Conservation (phyloP, 1,284 basidiomycete species). For the Puccinia hordei region DNA sequence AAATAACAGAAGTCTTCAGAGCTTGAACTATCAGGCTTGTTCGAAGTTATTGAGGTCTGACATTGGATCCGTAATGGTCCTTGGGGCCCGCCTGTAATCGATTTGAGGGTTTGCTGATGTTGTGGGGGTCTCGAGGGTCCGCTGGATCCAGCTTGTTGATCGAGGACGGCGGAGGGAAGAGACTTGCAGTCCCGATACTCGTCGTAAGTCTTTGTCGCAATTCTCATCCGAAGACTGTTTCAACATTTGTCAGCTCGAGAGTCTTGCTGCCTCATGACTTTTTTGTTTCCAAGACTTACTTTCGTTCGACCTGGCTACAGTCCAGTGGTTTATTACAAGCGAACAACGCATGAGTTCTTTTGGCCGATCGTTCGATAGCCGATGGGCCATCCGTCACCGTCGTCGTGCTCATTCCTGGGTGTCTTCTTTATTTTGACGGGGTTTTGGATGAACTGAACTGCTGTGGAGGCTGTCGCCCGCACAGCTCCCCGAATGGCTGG, state of each 20-base stretch:
- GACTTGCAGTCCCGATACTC: conserved; percentile 86
- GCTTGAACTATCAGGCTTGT: conserved; percentile 66
- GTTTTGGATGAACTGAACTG: too few relatives aligned
- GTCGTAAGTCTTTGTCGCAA: conserved; percentile 71
- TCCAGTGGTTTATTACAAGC: conserved; percentile 57
- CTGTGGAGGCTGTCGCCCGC: too few relatives aligned
- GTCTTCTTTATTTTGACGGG: too few relatives aligned
- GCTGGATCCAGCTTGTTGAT: conserved; percentile 74
- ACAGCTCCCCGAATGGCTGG: too few relatives aligned
- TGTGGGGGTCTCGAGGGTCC: conserved; percentile 73
- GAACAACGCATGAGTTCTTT: conserved; percentile 62
- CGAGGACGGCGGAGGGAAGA: conserved; percentile 76
- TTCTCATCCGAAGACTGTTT: conserved; percentile 61
- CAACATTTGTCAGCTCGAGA: not conserved
- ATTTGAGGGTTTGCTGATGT: conserved; percentile 55
- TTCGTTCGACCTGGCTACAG: conserved; percentile 58
- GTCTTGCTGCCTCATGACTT: not conserved
- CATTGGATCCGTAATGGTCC: conserved; percentile 65
- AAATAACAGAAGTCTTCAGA: conserved; percentile 69
- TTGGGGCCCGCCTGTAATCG: conserved; percentile 67
- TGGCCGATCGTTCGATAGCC: conserved; percentile 60
- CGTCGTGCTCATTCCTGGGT: not conserved
- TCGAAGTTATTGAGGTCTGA: conserved; percentile 46
- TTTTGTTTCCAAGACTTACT: conserved; percentile 56
- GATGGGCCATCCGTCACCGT: not conserved